A percentile compares a stretch with the other conserved stretches of the same genome.
Evolutionary conservation across 257 asterid species (phyloP).

Genomic region (Salvia hispanica): DNA sequence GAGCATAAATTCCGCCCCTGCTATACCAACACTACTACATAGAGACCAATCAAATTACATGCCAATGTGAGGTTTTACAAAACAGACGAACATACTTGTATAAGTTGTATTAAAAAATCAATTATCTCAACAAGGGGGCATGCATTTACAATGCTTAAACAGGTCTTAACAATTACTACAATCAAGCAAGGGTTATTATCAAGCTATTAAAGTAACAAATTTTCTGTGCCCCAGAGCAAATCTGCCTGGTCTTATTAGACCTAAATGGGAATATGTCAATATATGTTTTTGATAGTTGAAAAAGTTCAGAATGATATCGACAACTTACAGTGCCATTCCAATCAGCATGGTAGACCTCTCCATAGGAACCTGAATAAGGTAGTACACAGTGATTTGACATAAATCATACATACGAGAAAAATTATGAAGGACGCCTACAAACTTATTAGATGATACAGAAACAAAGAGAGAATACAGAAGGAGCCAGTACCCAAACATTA

Average conservation of each 20-base stretch:
- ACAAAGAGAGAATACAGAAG: slow-evolving; percentile 12
- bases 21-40: not conserved
- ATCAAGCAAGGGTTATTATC: not conserved
- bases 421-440: slow-evolving; percentile 25
- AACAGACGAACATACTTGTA: not conserved
- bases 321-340: slow-evolving; percentile 98
- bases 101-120: too few species aligned
- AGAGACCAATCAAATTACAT: not conserved
- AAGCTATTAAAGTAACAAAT: not conserved
- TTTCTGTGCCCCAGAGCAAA: not conserved
- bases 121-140: slow-evolving; percentile 4
- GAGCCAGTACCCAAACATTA: slow-evolving; percentile 1
- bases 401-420: slow-evolving; percentile 22
- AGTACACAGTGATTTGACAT: slow-evolving; percentile 3
- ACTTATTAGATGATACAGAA: slow-evolving; percentile 2
- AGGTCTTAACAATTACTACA: not conserved
- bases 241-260: not conserved
- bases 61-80: slow-evolving; percentile 4
- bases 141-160: slow-evolving; percentile 8
- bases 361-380: slow-evolving; percentile 82
- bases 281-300: not conserved
- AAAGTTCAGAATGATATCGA: slow-evolving; percentile 30
- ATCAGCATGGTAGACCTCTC: slow-evolving; percentile 98
- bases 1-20: not conserved
- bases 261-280: not conserved